phyloP scores from a whole-genome alignment of 1,284 basidiomycete species.

The Ceratobasidium sp. region DNA sequence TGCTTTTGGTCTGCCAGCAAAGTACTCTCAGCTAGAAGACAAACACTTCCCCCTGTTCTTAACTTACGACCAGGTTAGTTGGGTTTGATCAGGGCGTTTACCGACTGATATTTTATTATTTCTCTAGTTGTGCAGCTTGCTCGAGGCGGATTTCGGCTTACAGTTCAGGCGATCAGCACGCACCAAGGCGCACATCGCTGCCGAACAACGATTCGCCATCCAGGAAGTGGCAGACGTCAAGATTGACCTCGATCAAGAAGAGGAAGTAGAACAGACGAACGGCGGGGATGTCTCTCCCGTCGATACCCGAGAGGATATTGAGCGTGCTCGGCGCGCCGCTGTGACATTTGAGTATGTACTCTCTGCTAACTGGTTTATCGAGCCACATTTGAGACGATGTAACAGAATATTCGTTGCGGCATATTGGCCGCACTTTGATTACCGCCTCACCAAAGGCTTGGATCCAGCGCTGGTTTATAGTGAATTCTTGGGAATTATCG shows the following conservation, averaged over 20 bases:
- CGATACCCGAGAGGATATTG: conserved; percentile 32
- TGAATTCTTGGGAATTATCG: conserved; percentile 70
- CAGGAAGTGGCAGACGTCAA: conserved; percentile 30
- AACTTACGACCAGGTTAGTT: conserved; percentile 38
- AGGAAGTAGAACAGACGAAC: conserved; percentile 22
- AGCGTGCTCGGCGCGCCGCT: conserved; percentile 10
- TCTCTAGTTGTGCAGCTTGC: conserved; percentile 57
- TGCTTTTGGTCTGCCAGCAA: conserved; percentile 25
- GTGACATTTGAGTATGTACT: conserved; percentile 38
- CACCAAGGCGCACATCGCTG: conserved; percentile 48
- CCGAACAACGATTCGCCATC: conserved; percentile 46
- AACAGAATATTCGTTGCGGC: conserved; percentile 13
- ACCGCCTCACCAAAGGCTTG: conserved; percentile 66
- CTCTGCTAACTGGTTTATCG: background rate
- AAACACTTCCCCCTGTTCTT: conserved; percentile 42
- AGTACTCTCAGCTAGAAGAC: conserved; percentile 40
- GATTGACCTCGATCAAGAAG: conserved; percentile 36
- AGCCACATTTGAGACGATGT: background rate
- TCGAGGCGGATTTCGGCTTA: conserved; percentile 52
- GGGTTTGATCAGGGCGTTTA: too few species aligned
- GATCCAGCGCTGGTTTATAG: conserved; percentile 74
- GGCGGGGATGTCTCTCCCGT: background rate
- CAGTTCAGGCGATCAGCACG: conserved; percentile 45
- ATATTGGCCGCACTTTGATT: conserved; percentile 76
- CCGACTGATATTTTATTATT: conserved; percentile 49